Conservation (phyloP, 352 stramenopile species). For the Blastocystis sp. region DNA sequence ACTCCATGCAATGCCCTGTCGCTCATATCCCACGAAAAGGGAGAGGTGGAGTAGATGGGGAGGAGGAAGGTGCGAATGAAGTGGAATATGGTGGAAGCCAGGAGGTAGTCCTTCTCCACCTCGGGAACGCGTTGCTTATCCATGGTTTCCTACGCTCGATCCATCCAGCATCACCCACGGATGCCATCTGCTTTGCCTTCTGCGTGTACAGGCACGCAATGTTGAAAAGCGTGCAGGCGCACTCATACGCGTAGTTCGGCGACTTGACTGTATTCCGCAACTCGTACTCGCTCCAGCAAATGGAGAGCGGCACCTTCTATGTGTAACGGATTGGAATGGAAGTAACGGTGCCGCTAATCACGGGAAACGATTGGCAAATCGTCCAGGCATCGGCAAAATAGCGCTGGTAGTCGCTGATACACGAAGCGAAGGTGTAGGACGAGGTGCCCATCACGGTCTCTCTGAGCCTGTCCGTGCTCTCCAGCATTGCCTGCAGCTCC, state of each 20-base stretch:
- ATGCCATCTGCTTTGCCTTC: neutral
- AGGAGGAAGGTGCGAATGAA: conserved; percentile 9
- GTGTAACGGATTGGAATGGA: too few species aligned
- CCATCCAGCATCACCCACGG: neutral
- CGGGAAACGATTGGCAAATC: too few species aligned
- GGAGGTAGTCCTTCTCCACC: conserved; percentile 12
- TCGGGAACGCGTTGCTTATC: neutral
- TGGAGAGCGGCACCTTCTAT: too few species aligned
- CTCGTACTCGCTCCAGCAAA: too few species aligned
- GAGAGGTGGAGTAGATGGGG: neutral
- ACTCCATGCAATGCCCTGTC: conserved; percentile 1
- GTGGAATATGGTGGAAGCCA: neutral
- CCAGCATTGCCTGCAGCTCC: too few species aligned
- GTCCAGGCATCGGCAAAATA: too few species aligned
- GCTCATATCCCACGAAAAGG: conserved; percentile 31
- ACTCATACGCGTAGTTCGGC: conserved; percentile 17
- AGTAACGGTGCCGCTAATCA: too few species aligned
- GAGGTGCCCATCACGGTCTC: too few species aligned
- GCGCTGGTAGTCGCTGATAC: too few species aligned
- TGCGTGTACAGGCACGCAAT: conserved; percentile 6
- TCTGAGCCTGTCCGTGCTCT: too few species aligned
- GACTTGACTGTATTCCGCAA: neutral
- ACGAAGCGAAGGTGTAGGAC: too few species aligned
- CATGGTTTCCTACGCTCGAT: neutral
- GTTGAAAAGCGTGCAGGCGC: conserved; percentile 3